Base-by-base conservation (phyloP, 2,329 filamentous ascomycete species). In the Penicillium concentricum region DNA sequence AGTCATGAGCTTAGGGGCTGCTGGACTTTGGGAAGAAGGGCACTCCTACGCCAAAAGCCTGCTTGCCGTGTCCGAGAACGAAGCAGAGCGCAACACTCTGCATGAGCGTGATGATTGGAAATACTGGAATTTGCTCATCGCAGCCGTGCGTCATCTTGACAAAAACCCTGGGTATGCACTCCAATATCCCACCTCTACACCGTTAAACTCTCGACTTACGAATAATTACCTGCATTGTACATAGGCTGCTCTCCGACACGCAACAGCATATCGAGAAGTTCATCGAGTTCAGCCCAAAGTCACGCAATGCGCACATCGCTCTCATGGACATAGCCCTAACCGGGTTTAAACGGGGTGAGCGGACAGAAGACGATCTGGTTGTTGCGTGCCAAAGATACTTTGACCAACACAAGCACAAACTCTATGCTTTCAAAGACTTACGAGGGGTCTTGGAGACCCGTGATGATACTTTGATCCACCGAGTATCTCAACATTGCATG, bases 341-440 rank as follows among this genome's bases (percentile, higher is more conserved):
- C 57, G 64, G 60, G 28, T 63, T 71, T 10, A 50, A 71, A 46
- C 58, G 61, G 5, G 70, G 68, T 30, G 62, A 63, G 16, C 48
- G 67, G 44, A 67, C 63, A 30, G 56, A 59, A 13, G 63, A 71
- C 7, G 69, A 72, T n/a, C 57, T 79, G 30, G 59, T 79, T 26
- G 56, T 66, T 39, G 70, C 66, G 16, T 79, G 73, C 53, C 67
- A 74, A 53, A 60, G 67, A 39, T 80, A 80, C 61, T 76, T 76
- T 55, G 67, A 76, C 37, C 62, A 61, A 8, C 76, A 76, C 59
- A 72, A 72, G 16, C 66, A 67, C 43, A 80, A 79, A 57, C 67
- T 76, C 22, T 78, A 78, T 60, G 78, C 76, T 56, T 80, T 79
- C 51, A 68, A 71, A 50, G 79, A 81, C 59, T 58, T 81, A 24